These are phyloP conservation scores for Cyberlindnera euphorbiiphila DNA, from an alignment of 805 yeast genomes.

Conservation along the genomic window DNA sequence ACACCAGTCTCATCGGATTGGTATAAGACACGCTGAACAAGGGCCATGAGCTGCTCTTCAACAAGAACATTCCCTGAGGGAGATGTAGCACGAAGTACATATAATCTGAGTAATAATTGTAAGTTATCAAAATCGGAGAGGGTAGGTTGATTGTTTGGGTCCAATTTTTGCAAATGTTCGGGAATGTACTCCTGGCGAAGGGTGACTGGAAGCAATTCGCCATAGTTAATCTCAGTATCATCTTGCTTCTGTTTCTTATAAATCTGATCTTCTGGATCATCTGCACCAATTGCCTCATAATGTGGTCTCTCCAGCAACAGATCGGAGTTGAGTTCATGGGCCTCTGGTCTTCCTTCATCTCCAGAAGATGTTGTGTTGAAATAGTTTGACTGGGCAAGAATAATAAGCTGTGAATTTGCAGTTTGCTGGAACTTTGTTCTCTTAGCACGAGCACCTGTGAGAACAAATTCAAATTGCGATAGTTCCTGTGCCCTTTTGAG, in stretches of 20 bases:
- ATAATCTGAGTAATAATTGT: conserved; percentile 68
- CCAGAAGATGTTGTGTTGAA: conserved; percentile 27
- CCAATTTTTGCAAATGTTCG: conserved; percentile 43
- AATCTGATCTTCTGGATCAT: conserved; percentile 40
- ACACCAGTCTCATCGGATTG: conserved; percentile 38
- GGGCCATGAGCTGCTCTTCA: conserved; percentile 78
- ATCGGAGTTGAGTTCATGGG: conserved; percentile 67
- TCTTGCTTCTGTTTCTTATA: conserved; percentile 36
- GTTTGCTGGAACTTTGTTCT: conserved; percentile 77
- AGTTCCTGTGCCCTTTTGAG: conserved; percentile 53
- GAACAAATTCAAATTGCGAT: conserved; percentile 55
- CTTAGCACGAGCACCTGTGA: conserved; percentile 87
- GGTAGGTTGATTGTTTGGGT: conserved; percentile 80
- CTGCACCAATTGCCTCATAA: conserved; percentile 57
- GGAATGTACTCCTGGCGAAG: conserved; percentile 63
- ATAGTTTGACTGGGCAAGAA: conserved; percentile 57
- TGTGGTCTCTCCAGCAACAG: conserved; percentile 69
- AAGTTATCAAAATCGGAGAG: conserved; percentile 66
- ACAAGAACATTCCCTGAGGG: conserved; percentile 70
- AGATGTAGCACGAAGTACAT: conserved; percentile 60
- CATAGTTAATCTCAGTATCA: conserved; percentile 33
- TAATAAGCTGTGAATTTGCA: conserved; percentile 68
- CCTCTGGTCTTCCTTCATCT: conserved; percentile 47
- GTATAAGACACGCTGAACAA: conserved; percentile 67
- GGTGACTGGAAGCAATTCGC: conserved; percentile 59